Conservation (phyloP, 108 stramenopile genomes). For the Schizochytrium sp. region DNA sequence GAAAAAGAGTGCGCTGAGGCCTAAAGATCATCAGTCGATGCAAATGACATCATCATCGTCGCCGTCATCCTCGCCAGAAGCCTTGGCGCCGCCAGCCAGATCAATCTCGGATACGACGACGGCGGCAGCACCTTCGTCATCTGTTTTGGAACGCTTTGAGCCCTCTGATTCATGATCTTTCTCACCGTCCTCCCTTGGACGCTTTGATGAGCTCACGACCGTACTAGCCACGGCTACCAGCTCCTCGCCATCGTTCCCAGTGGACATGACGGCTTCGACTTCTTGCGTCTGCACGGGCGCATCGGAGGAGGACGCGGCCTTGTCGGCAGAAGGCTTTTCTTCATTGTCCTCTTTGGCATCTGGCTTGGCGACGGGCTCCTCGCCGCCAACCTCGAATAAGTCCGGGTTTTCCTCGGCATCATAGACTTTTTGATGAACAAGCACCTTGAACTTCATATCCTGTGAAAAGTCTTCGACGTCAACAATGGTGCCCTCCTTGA, state of each 20-base stretch:
- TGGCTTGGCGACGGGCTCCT: not conserved
- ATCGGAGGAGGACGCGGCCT: not conserved
- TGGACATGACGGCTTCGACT: not conserved
- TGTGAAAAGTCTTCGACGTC: conserved; percentile 76
- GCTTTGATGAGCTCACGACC: not conserved
- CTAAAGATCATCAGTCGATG: not conserved
- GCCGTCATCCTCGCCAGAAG: not conserved
- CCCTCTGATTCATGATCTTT: not conserved
- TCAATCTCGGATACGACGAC: not conserved
- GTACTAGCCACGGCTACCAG: not conserved
- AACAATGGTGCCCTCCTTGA: conserved; percentile 68
- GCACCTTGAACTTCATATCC: conserved; percentile 69
- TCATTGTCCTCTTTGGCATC: not conserved
- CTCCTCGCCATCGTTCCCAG: not conserved
- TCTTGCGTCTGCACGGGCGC: not conserved
- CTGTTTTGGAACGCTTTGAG: not conserved
- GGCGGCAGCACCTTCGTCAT: not conserved
- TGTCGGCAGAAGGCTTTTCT: not conserved
- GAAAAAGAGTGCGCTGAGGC: not conserved
- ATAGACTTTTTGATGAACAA: conserved; percentile 52
- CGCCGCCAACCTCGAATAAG: not conserved
- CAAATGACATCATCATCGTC: not conserved
- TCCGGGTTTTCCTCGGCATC: conserved; percentile 35
- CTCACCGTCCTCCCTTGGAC: not conserved
- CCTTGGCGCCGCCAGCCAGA: no score